Conservation (phyloP, 2,329 filamentous ascomycete species). For the Alternaria viburni region DNA sequence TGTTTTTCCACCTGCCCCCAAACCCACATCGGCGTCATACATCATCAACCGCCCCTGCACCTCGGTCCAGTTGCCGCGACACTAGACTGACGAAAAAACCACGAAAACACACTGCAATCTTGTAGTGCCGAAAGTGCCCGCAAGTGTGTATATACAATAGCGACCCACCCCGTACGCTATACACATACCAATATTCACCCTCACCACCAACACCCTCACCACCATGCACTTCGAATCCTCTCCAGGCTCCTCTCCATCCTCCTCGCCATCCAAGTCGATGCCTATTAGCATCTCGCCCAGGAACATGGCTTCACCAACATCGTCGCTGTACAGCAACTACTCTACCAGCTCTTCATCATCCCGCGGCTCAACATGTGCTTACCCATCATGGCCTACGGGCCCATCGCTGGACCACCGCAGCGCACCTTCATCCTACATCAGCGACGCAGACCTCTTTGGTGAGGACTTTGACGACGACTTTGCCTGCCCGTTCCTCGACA, state of each 20-base stretch:
- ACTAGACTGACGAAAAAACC: conserved; percentile 21
- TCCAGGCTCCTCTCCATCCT: conserved; percentile 42
- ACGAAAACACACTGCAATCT: conserved; percentile 13
- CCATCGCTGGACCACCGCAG: conserved; percentile 46
- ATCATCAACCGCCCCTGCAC: conserved; percentile 30
- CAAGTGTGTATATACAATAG: conserved; percentile 33
- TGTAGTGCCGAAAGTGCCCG: conserved; percentile 32
- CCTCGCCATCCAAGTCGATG: conserved; percentile 48
- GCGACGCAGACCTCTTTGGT: conserved; percentile 50
- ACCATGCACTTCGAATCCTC: conserved; percentile 48
- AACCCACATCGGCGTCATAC: conserved; percentile 34
- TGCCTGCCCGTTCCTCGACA: conserved; percentile 42
- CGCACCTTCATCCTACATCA: conserved; percentile 50
- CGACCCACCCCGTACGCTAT: conserved; percentile 33
- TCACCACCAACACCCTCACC: conserved; percentile 15
- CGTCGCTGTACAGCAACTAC: conserved; percentile 47
- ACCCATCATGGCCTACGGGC: conserved; percentile 50
- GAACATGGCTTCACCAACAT: conserved; percentile 45
- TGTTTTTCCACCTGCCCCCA: conserved; percentile 13
- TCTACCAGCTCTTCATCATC: conserved; percentile 35
- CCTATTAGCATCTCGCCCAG: conserved; percentile 45
- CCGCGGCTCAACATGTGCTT: conserved; percentile 47
- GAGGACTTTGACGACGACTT: conserved; percentile 46
- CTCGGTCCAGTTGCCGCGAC: conserved; percentile 39
- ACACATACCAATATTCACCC: neutral